Conservation (phyloP, 164 flowering plant genomes). For the Nymphaea thermarum region DNA sequence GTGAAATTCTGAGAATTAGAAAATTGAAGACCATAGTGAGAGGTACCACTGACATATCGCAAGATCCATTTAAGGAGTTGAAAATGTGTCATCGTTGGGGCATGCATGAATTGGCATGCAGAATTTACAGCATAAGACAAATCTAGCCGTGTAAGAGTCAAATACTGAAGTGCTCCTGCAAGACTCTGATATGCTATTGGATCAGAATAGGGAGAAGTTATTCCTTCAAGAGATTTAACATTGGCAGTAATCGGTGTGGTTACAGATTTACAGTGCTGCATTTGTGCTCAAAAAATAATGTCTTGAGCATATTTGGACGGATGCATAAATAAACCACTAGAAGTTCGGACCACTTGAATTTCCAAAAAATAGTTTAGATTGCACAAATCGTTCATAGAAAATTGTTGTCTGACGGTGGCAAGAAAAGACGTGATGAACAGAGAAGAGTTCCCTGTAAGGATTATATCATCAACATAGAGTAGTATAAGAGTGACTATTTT, state of each 20-base stretch:
- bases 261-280: background rate
- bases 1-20: background rate
- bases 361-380: background rate
- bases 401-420: no score
- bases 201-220: background rate
- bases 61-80: background rate
- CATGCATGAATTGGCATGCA: constrained; percentile 1
- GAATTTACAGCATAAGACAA: background rate
- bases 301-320: background rate
- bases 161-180: background rate
- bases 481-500: no score
- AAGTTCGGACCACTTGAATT: background rate
- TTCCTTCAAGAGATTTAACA: background rate
- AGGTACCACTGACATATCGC: background rate
- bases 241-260: background rate
- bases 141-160: background rate
- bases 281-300: background rate
- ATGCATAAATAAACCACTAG: background rate
- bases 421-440: no score
- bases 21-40: background rate
- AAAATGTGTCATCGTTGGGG: background rate
- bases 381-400: background rate
- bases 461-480: no score
- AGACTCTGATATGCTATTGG: background rate
- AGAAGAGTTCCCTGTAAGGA: no score